Conservation (phyloP, 805 yeast species). For the Wickerhamomyces chambardii region DNA sequence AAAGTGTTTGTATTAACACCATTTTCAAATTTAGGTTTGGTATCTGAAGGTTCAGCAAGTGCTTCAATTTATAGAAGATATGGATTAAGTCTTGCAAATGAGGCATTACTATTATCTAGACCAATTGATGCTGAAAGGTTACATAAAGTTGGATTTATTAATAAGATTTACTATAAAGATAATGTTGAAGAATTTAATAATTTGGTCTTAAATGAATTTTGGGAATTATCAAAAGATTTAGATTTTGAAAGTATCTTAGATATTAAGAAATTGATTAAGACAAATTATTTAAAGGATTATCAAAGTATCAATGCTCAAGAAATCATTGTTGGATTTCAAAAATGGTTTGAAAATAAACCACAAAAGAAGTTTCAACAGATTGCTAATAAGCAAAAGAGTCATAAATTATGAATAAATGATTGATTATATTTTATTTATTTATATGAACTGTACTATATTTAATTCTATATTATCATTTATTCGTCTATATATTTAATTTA, state of each 20-base stretch:
- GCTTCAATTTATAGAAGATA: constrained; percentile 59
- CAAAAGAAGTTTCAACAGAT: constrained; percentile 55
- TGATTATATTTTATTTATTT: not conserved
- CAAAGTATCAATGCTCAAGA: constrained; percentile 54
- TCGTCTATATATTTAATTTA: too few species aligned
- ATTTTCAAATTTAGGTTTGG: constrained; percentile 75
- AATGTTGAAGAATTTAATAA: constrained; percentile 39
- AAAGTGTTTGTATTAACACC: constrained; percentile 59
- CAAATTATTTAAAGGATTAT: constrained; percentile 21
- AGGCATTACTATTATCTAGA: constrained; percentile 61
- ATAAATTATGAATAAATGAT: constrained; percentile 37
- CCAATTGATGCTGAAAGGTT: constrained; percentile 57
- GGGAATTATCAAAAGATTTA: constrained; percentile 22
- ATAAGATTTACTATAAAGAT: constrained; percentile 38
- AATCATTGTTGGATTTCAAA: constrained; percentile 55
- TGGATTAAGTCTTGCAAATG: constrained; percentile 66
- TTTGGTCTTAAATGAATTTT: constrained; percentile 29
- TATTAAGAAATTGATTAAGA: constrained; percentile 30
- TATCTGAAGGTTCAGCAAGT: constrained; percentile 73
- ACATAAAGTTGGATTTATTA: constrained; percentile 48
- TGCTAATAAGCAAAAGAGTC: constrained; percentile 44
- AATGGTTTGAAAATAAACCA: constrained; percentile 69
- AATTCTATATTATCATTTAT: too few species aligned
- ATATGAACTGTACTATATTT: not conserved
- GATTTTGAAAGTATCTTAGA: constrained; percentile 32